Percentiles rank a stretch among this genome's conserved stretches.
phyloP scores from a whole-genome alignment of 352 stramenopile genomes.

The Globisporangium perplexum region DNA sequence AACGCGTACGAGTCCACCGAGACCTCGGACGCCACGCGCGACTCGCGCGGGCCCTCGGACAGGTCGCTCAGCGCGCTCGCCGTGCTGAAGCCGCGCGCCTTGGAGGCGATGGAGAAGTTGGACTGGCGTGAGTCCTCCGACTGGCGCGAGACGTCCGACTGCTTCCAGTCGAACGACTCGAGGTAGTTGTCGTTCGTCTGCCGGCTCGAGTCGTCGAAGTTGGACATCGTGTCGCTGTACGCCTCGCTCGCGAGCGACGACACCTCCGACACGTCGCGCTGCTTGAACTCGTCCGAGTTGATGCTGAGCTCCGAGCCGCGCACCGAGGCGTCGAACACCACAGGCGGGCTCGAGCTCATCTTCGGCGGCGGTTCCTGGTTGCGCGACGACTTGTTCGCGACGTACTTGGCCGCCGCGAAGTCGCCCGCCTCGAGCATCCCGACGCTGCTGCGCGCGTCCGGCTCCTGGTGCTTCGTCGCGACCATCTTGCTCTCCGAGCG shows the following conservation, averaged over 20 bases:
- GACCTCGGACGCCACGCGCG: slow-evolving; percentile 50
- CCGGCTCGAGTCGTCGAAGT: slow-evolving; percentile 44
- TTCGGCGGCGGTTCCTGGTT: slow-evolving; percentile 29
- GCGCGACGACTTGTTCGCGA: slow-evolving; percentile 40
- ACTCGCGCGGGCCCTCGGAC: slow-evolving; percentile 32
- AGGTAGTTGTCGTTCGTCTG: slow-evolving; percentile 35
- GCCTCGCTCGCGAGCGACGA: slow-evolving; percentile 36
- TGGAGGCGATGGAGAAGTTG: slow-evolving; percentile 17
- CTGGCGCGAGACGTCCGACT: slow-evolving; percentile 5
- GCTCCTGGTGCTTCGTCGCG: slow-evolving; percentile 21
- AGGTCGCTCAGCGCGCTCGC: slow-evolving; percentile 34
- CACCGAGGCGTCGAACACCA: slow-evolving; percentile 32
- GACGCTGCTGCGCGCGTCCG: slow-evolving; percentile 19
- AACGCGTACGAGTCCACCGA: slow-evolving; percentile 76
- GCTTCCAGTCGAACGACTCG: slow-evolving; percentile 36
- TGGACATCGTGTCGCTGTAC: slow-evolving; percentile 44
- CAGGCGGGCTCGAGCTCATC: slow-evolving; percentile 27
- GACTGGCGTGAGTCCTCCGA: slow-evolving; percentile 26
- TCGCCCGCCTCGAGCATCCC: slow-evolving; percentile 37
- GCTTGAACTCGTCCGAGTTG: slow-evolving; percentile 21
- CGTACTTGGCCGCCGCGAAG: slow-evolving; percentile 22
- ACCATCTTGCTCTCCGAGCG: slow-evolving; percentile 28
- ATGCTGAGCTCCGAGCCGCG: slow-evolving; percentile 39
- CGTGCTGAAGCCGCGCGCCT: slow-evolving; percentile 37
- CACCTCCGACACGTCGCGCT: slow-evolving; percentile 36